Conservation (phyloP, 306 rosid genomes). For the Vigna angularis region DNA sequence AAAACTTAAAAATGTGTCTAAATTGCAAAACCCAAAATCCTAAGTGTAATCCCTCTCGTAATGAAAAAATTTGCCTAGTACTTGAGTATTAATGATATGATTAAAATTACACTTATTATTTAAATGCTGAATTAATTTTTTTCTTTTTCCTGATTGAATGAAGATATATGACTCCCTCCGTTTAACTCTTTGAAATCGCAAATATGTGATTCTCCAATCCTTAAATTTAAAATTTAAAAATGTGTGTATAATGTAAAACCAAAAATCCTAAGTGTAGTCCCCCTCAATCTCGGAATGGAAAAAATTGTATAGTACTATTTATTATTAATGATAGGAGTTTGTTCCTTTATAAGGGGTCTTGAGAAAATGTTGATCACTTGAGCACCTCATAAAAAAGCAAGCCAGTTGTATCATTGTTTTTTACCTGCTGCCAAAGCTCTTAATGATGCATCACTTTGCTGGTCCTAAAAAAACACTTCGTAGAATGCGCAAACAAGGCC, state of each 20-base stretch:
- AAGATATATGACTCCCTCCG: neutral
- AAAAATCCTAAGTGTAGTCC: neutral
- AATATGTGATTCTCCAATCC: neutral
- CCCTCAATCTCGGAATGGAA: neutral
- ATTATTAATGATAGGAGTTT: conserved; percentile 6
- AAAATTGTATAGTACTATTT: neutral
- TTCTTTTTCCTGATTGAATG: neutral
- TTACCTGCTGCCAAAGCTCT: conserved; percentile 1
- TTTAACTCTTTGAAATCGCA: neutral
- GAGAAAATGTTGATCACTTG: neutral
- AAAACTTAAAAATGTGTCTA: neutral
- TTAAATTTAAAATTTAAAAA: neutral
- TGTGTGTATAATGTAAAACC: neutral
- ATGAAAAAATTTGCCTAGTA: neutral
- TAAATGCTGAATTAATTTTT: neutral
- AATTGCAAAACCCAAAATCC: neutral
- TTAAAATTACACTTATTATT: neutral
- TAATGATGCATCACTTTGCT: conserved; percentile 32
- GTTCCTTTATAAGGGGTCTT: conserved; percentile 8
- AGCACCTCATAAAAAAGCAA: neutral
- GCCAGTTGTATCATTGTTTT: conserved; percentile 16
- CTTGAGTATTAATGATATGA: neutral
- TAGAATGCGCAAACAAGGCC: conserved; percentile 21
- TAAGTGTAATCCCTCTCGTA: neutral
- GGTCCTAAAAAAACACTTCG: conserved; percentile 35